These are phyloP conservation scores for Trichosporon sp. DNA, from an alignment of 1,284 basidiomycete genomes.

Conservation along the genomic window DNA sequence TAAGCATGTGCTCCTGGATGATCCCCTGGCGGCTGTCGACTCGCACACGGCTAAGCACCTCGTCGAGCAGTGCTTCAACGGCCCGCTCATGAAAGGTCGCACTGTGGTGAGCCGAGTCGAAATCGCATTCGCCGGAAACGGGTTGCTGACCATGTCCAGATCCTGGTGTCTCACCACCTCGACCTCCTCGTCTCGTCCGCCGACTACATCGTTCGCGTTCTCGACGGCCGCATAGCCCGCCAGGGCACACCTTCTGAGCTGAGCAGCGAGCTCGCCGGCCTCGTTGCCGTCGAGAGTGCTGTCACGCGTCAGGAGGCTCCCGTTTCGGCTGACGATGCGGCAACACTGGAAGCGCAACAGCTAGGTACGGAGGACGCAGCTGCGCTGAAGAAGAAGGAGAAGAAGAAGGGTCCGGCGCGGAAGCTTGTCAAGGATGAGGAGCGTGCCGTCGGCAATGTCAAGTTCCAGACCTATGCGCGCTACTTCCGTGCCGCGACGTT, in stretches of 20 bases:
- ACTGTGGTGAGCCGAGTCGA: constrained; percentile 61
- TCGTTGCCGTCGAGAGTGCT: constrained; percentile 54
- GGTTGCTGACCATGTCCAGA: constrained; percentile 42
- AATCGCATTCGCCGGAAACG: neutral
- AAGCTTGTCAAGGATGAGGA: constrained; percentile 59
- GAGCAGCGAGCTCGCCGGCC: constrained; percentile 59
- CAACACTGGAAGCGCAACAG: neutral
- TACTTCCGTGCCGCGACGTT: constrained; percentile 64
- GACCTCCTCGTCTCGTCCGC: constrained; percentile 66
- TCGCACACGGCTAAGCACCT: constrained; percentile 81
- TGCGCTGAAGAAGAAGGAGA: constrained; percentile 42
- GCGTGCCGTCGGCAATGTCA: constrained; percentile 72
- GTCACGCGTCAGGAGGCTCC: constrained; percentile 61
- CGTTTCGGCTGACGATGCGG: constrained; percentile 33
- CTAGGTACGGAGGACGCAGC: constrained; percentile 54
- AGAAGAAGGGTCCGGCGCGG: constrained; percentile 50
- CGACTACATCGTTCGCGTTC: constrained; percentile 68
- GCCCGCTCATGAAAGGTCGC: constrained; percentile 66
- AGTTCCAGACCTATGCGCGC: constrained; percentile 75
- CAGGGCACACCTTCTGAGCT: constrained; percentile 65
- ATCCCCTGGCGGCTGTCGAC: constrained; percentile 84
- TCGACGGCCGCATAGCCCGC: constrained; percentile 64
- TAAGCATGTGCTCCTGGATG: constrained; percentile 78
- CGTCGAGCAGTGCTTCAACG: constrained; percentile 66
- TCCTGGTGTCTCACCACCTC: constrained; percentile 86